phyloP scores from a whole-genome alignment of 163 green algal species.

The Volvox carteri region DNA sequence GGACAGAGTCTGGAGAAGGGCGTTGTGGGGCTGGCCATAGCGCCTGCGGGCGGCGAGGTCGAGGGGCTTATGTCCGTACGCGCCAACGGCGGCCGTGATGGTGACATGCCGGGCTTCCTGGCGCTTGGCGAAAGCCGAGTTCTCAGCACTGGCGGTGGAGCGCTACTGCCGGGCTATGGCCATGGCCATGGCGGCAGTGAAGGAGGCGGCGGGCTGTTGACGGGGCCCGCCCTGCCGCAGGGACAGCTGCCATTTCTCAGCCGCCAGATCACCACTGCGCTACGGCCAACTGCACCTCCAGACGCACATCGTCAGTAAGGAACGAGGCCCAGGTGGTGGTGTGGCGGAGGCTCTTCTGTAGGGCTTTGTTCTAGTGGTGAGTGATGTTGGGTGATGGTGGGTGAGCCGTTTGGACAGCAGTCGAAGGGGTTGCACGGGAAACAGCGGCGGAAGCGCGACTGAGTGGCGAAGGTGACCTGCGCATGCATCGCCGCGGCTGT shows the following conservation, averaged over 20 bases:
- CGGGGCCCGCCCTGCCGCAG: background rate
- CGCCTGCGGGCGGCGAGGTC: too few relatives aligned
- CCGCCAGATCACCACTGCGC: constrained; percentile 42
- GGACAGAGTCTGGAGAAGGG: background rate
- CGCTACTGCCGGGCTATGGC: background rate
- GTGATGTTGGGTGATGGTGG: too few relatives aligned
- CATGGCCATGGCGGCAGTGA: background rate
- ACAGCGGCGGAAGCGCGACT: too few relatives aligned
- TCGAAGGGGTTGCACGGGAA: too few relatives aligned
- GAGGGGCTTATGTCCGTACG: too few relatives aligned
- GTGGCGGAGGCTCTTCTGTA: too few relatives aligned
- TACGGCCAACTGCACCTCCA: background rate
- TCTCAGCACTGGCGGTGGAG: background rate
- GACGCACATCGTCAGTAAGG: background rate
- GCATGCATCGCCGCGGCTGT: too few relatives aligned
- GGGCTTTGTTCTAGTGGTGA: too few relatives aligned
- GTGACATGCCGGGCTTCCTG: background rate
- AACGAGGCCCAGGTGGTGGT: background rate
- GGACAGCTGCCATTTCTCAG: background rate
- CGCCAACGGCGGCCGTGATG: background rate
- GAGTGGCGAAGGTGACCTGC: too few relatives aligned
- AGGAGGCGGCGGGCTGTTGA: background rate
- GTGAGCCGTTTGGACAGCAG: too few relatives aligned
- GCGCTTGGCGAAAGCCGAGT: background rate
- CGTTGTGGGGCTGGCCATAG: background rate